Evolutionary conservation across 2,329 filamentous ascomycete species (phyloP), one percentile per base, ranked within the genome.

Genomic region (Aspergillus calidoustus): DNA sequence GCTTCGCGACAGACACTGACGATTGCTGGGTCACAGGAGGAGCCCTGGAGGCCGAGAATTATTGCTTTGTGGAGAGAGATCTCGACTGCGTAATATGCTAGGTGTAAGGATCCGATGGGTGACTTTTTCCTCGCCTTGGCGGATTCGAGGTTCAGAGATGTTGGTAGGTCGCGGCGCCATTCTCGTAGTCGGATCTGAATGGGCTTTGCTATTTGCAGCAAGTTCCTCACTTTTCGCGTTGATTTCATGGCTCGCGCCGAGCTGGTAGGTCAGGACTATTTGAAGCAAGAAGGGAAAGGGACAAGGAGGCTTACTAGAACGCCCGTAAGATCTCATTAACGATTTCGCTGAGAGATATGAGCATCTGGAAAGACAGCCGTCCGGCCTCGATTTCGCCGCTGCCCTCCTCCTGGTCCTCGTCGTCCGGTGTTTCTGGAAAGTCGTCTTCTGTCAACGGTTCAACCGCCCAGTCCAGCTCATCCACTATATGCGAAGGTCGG

Each of bases 301-400:
- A 11, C 34, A 15, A 19, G 19, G 19, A 19, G 19, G 19, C 52
- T 31, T n/a, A 54, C 52, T 54, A 54, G 41, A 54, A 54, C 7
- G 52, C 52, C 30, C 52, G 52, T 11, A 54, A 38, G 34, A 54
- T 54, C 52, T 54, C 52, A 23, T 54, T 54, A 5, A 54, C 52
- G n/a, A 46, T 54, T 17, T 54, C 38, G 23, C 52, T 54, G 22
- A 54, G 38, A 19, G 52, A 54, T 13, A 54, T 54, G 15, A 54
- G 30, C 52, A 54, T 30, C 15, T 54, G 52, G 19, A 54, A 54
- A 15, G 52, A 54, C 17, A 54, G 22, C 17, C 52, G 52, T 2
- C 52, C 52, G 19, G 52, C 52, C 38, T 54, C 52, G 2, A 54
- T 54, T 31, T 54, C 52, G 25, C 52, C 41, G 8, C 52, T 54